These are phyloP conservation scores for Puya raimondii DNA, from an alignment of 176 grass and related monocot genomes.

Conservation along the genomic window DNA sequence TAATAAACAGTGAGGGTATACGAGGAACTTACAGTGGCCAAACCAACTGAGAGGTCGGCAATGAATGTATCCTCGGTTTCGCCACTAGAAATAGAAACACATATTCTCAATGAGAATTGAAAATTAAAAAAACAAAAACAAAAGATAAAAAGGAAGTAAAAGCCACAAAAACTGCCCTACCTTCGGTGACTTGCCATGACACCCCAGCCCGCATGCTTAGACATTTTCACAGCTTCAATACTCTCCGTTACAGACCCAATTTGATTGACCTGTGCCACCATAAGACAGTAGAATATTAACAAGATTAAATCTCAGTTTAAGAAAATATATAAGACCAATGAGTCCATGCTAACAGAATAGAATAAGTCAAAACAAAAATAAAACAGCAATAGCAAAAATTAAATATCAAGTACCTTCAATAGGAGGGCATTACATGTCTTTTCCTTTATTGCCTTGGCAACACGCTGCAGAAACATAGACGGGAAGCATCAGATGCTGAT, in stretches of 20 bases:
- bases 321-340: too few relatives aligned
- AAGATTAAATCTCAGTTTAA: background rate
- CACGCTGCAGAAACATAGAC: constrained; percentile 38
- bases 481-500: background rate
- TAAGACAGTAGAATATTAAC: background rate
- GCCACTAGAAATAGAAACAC: constrained; percentile 37
- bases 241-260: constrained; percentile 91
- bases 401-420: constrained; percentile 43
- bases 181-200: constrained; percentile 93
- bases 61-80: constrained; percentile 96
- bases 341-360: too few relatives aligned
- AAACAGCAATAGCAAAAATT: background rate
- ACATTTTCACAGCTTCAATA: constrained; percentile 92
- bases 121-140: background rate
- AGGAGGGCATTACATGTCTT: constrained; percentile 96
- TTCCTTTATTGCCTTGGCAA: constrained; percentile 80
- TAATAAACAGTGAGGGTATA: background rate
- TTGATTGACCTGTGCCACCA: constrained; percentile 68
- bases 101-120: constrained; percentile 6
- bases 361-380: background rate
- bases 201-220: constrained; percentile 75
- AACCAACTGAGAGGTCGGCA: constrained; percentile 79
- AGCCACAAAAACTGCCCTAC: constrained; percentile 10
- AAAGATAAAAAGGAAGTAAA: background rate
- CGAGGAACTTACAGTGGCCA: constrained; percentile 50